These are phyloP conservation scores for Agrocybe praecox DNA, from an alignment of 768 basidiomycete species.

Conservation along the genomic window DNA sequence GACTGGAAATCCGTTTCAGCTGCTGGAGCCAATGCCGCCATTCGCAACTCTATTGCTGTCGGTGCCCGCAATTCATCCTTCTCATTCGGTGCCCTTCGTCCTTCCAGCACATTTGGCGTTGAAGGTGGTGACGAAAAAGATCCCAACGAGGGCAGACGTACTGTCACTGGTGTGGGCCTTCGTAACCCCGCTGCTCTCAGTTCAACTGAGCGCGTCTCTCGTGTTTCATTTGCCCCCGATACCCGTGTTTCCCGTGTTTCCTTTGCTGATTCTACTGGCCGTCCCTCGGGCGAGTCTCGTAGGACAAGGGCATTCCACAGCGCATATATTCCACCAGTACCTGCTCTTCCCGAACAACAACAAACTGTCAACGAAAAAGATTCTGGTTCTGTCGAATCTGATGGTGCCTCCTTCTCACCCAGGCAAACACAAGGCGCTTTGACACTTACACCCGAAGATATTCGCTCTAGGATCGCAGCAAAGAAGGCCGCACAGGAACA, in stretches of 20 bases:
- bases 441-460: conserved; percentile 62
- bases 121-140: conserved; percentile 44
- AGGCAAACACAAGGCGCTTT: conserved; percentile 43
- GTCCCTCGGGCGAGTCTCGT: conserved; percentile 41
- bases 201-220: conserved; percentile 43
- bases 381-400: not conserved
- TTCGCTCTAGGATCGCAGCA: conserved; percentile 48
- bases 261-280: conserved; percentile 35
- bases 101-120: conserved; percentile 40
- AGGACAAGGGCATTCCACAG: conserved; percentile 43
- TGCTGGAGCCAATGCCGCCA: conserved; percentile 73
- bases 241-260: conserved; percentile 40
- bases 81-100: conserved; percentile 61
- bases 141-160: conserved; percentile 38
- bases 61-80: conserved; percentile 48
- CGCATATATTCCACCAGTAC: conserved; percentile 44
- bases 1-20: conserved; percentile 78
- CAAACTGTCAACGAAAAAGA: conserved; percentile 1
- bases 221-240: conserved; percentile 73
- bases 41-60: conserved; percentile 67
- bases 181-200: conserved; percentile 45
- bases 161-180: conserved; percentile 48
- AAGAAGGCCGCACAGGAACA: conserved; percentile 24
- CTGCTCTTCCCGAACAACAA: conserved; percentile 30
- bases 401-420: conserved; percentile 30